Evolutionary conservation across 768 basidiomycete species (phyloP), one percentile per base, ranked within the genome.

Genomic region (Macrocybe gigantea): DNA sequence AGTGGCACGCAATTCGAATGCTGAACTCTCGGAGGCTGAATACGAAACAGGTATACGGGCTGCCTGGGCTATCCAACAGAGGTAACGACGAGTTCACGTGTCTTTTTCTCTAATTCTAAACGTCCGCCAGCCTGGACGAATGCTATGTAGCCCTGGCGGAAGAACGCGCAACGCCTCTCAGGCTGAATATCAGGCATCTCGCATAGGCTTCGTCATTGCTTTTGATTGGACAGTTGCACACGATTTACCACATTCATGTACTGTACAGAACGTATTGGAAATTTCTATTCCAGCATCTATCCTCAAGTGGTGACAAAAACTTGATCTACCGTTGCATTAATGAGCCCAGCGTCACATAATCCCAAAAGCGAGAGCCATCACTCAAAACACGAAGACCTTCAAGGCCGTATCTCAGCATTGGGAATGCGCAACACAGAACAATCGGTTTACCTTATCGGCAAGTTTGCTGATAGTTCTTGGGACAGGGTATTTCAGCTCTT

Each of bases 391-490:
- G 52, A 74, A 76, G 55, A 74, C 64, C 72, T 74, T 49, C 31
- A 38, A 38, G 37, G 46, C 47, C 44, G 47, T 44, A 22, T 33
- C 49, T 53, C 31, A 52, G 33, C 38, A 36, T 15, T 35, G 22
- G 9, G 29, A 37, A 40, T 38, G 32, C 7, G 34, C 7, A 37
- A 33, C 52, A 47, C 45, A 32, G 22, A 35, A 30, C 14, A 32
- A 22, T 22, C 22, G 22, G 4, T 46, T 38, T 61, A 85, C 89
- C 78, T 90, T 81, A 64, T 97, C 94, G 46, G 78, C 85, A 41
- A 94, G 80, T 73, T 98, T 99, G 80, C 88, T 93, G 68, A 96
- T 77, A 6, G 91, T 82, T 53, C 88, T 80, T 5, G 96, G 92
- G 29, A 83, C 80, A 38, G 91, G 85, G 71, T 92, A 96, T 55